Evolutionary conservation across 495 filamentous ascomycete species (phyloP), one percentile per base, ranked within the genome.

Genomic region (Aspergillus cavernicola): DNA sequence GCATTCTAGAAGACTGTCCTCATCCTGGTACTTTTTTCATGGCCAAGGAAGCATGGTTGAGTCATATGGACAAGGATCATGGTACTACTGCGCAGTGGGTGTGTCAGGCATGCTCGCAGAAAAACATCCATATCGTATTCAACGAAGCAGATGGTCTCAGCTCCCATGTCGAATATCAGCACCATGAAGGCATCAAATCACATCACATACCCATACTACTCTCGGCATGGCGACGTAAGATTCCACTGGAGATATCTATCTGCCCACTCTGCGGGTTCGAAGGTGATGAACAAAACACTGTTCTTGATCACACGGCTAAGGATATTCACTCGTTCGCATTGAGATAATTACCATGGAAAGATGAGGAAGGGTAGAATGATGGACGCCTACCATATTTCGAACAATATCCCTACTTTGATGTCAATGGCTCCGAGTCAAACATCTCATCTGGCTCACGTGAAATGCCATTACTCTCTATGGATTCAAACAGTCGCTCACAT

Each of bases 1-100:
- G 54, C 24, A 45, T 57, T 22, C 39, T 57, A 3, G 37, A 44
- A 9, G 54, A 32, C 8, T 57, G 54, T 16, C 38, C 46, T 24
- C 13, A 32, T 1, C 41, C 39, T 11, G 54, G 40, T 1, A 39
- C n/a, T 4, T 22, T 57, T 31, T 52, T 38, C 20, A 35, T 15
- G 1, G 32, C 38, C 12, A 45, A 46, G 36, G 35, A 46, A 19
- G 10, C n/a, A 2, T 57, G 54, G 54, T 16, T 38, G 26, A 7
- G 3, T 4, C 54, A 57, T 33, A 57, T 57, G 46, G 3, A 16
- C 9, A 57, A 15, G 4, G 47, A 46, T 2, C 54, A 57, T 32
- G 31, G 22, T 3, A 24, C 31, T n/a, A 31, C 26, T 15, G 4
- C 4, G 1, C 11, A 52, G 6, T 57, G 54, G 54, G 39, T 47